Base-by-base conservation (phyloP, 352 stramenopile genomes). In the Pelagophyceae sp. region DNA sequence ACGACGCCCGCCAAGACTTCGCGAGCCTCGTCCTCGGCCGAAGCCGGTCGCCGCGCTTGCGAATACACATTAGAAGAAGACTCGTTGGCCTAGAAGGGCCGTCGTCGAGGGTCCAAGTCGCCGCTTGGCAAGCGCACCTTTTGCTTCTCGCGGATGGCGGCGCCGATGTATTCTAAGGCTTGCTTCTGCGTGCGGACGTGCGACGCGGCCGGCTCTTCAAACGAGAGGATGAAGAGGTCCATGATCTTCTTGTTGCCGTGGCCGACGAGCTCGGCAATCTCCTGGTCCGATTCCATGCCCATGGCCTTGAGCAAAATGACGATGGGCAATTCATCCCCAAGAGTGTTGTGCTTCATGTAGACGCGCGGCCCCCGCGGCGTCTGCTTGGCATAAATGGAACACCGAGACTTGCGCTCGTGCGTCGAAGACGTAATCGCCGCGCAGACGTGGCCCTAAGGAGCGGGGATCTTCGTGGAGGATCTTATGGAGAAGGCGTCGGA, bases 311-410 rank as follows among this genome's bases (percentile, higher is more conserved):
- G 88, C 2, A 98, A 90, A 72, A 98, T 93, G 45, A 97, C 92
- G 78, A 98, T 97, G 19, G 96, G 94, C 77, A 99, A 93, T 82
- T 99, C 95, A 77, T 98, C 96, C 19, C 93, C 90, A 35, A 96
- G 76, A 32, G 94, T 97, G 85, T 99, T 99, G 72, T 98, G 96
- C 86, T 98, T 99, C 69, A 99, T 86, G 85, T 99, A 99, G 5
- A 99, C 81, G 63, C 85, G 81, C n/a, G 89, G 89, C 35, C 92
- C 84, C 80, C 38, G 27, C 27, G 61, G 6, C 3, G 67, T 58
- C 2, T 98, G 98, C 83, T 97, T 97, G 76, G 98, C 91, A 77
- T 98, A 92, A 79, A 99, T 98, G 81, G 98, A 98, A 33, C 87
- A 90, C 71, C 92, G 89, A 63, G 88, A 97, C 87, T 99, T 99